Conservation (phyloP, 495 filamentous ascomycete species). For the Aspergillus biplanus region DNA sequence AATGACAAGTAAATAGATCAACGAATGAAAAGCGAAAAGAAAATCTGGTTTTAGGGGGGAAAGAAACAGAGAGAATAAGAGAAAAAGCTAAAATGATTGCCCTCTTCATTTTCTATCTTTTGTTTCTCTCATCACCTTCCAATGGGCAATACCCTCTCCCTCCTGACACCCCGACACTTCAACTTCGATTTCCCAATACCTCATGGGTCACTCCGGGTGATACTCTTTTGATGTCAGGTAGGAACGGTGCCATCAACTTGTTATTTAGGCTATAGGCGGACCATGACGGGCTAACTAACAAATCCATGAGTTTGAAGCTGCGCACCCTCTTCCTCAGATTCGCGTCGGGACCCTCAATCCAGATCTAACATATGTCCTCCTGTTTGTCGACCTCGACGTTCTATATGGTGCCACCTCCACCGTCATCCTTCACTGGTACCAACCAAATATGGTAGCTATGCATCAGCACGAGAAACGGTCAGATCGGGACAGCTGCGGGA, state of each 20-base stretch:
- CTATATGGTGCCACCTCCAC: conserved; percentile 28
- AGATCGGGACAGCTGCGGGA: neutral
- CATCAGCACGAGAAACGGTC: neutral
- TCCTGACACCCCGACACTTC: conserved; percentile 6
- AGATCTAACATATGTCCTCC: conserved; percentile 27
- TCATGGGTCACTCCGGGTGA: conserved; percentile 20
- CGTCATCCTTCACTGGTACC: conserved; percentile 46
- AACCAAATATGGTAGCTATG: conserved; percentile 28
- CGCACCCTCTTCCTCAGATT: conserved; percentile 27
- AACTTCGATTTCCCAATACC: conserved; percentile 19
- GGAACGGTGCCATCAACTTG: too few relatives aligned
- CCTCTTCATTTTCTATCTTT: neutral
- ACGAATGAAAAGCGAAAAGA: too few relatives aligned
- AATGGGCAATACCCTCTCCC: conserved; percentile 8
- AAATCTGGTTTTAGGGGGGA: too few relatives aligned
- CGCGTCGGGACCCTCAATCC: conserved; percentile 19
- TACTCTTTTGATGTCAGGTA: conserved; percentile 15
- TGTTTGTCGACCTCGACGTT: conserved; percentile 46
- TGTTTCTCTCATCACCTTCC: neutral
- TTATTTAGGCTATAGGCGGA: too few relatives aligned
- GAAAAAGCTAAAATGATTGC: neutral
- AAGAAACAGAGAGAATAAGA: neutral
- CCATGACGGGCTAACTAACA: neutral
- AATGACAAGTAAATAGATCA: neutral
- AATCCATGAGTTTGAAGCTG: conserved; percentile 10